Conservation (phyloP, 495 filamentous ascomycete species). For the Pseudotulostoma volvatum region DNA sequence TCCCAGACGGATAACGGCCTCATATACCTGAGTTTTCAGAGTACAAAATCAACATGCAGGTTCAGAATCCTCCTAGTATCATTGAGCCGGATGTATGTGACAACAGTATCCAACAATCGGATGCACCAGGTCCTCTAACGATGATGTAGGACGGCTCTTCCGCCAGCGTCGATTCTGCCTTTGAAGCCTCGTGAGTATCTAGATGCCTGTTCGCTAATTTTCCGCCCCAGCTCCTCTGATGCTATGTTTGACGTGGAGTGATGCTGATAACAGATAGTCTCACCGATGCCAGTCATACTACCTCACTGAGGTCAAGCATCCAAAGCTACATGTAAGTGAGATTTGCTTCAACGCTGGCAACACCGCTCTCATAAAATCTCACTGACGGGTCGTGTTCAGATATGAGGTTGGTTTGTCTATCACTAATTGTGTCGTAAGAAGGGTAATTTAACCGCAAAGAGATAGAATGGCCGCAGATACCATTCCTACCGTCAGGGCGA, state of each 20-base stretch:
- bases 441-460: no score
- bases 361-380: no score
- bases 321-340: neutral
- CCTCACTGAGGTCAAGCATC: neutral
- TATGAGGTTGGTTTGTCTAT: conserved; percentile 2
- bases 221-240: no score
- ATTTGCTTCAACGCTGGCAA: no score
- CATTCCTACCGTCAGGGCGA: conserved; percentile 18
- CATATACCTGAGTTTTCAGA: neutral
- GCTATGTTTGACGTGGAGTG: no score
- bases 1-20: no score
- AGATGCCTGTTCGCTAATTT: neutral
- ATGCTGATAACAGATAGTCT: neutral
- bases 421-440: neutral
- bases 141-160: neutral
- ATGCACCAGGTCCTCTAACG: neutral
- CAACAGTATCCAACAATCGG: neutral
- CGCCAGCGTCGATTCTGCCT: neutral
- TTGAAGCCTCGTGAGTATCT: neutral
- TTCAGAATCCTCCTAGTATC: neutral
- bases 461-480: conserved; percentile 23
- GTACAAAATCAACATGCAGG: neutral
- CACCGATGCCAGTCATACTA: neutral
- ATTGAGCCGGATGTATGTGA: no score
- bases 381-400: no score